Evolutionary conservation across 2,329 filamentous ascomycete genomes (phyloP), one percentile per base, ranked within the genome.

Genomic region (Thielaviopsis ethacetica): DNA sequence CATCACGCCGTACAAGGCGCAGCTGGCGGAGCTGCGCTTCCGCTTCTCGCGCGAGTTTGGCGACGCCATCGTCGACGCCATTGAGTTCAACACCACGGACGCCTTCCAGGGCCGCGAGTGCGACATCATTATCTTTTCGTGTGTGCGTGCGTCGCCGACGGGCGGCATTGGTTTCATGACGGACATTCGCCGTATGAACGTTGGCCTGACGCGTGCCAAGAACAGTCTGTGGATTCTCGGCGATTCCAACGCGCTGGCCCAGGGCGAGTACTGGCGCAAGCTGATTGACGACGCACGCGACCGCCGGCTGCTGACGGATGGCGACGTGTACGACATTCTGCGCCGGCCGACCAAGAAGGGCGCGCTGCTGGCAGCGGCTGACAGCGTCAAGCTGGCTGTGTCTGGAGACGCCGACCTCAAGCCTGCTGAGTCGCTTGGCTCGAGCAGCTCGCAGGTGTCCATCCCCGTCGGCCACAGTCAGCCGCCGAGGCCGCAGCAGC

Each of bases 11-110:
- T 98, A 98, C 72, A 98, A 97, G 69, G 90, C 89, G 21, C 93
- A 98, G 69, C 74, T 98, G 15, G 82, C 79, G 59, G 85, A 90
- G 69, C 76, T 98, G 61, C 90, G 86, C 63, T 75, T 77, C 53
- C 83, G 84, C 1, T 98, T 98, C 69, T 73, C 76, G 9, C 73
- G 78, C 15, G 77, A 76, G 51, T 97, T 86, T 66, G 90, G 91
- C 41, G 81, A 87, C 3, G 72, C 70, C 0, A 90, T 98, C 63
- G 78, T 84, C 24, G 84, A 86, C 34, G 79, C 80, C 21, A 86
- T 98, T 63, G 94, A 98, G 64, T 98, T 98, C 79, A 98, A 98
- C 70, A 98, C 93, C 0, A 98, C 93, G 0, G 93, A 98, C 72
- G 94, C 93, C 19, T 98, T 96, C 70, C 90, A 98, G 70, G 93